Conservation (phyloP, 202 grass and related monocot species). For the Alloteropsis angusta region DNA sequence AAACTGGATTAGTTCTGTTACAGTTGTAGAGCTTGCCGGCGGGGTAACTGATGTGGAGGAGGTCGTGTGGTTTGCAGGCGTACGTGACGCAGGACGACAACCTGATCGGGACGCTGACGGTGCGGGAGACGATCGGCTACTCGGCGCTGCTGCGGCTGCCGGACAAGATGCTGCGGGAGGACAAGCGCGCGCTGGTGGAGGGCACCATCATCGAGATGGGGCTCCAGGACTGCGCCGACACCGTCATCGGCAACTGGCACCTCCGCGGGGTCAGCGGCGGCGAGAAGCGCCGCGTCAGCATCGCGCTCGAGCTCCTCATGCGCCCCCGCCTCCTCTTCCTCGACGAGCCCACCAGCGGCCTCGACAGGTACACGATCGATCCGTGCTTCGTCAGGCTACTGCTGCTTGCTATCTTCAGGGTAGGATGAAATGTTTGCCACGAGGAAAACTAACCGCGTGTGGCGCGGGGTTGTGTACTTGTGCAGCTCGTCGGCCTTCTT, state of each 20-base stretch:
- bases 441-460: background rate
- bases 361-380: conserved; percentile 52
- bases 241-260: conserved; percentile 93
- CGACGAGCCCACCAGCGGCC: conserved; percentile 92
- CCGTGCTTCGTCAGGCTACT: background rate
- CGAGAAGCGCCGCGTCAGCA: conserved; percentile 92
- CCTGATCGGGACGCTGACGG: conserved; percentile 89
- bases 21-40: too few relatives aligned
- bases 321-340: conserved; percentile 91
- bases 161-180: conserved; percentile 72
- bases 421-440: background rate
- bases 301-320: conserved; percentile 95
- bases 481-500: conserved; percentile 91
- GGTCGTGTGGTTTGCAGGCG: conserved; percentile 25
- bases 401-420: background rate
- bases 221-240: conserved; percentile 90
- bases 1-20: background rate
- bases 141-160: conserved; percentile 82
- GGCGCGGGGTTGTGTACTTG: background rate
- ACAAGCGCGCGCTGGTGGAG: conserved; percentile 83
- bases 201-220: conserved; percentile 89
- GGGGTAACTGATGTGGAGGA: too few relatives aligned
- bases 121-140: conserved; percentile 88
- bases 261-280: conserved; percentile 86
- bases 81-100: conserved; percentile 97